Conservation (phyloP, 2,329 filamentous ascomycete species). For the Fusarium phyllophilum region DNA sequence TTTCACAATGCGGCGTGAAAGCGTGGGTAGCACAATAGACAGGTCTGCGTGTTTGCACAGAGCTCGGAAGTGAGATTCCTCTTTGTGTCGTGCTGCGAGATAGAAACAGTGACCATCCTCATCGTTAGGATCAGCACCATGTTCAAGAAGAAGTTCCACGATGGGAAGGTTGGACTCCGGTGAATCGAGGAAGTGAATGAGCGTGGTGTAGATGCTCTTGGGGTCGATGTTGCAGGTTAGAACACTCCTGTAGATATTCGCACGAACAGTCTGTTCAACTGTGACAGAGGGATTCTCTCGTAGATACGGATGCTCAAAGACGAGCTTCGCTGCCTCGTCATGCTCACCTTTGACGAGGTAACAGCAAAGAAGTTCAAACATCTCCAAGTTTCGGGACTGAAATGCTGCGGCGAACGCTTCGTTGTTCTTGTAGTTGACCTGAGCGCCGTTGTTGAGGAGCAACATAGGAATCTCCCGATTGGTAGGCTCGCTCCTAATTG, state of each 20-base stretch:
- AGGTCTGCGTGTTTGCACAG: slow-evolving; percentile 7
- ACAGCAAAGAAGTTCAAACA: neutral
- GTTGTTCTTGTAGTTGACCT: neutral
- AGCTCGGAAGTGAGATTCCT: neutral
- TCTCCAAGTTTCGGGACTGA: neutral
- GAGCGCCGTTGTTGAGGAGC: neutral
- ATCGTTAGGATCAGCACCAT: slow-evolving; percentile 8
- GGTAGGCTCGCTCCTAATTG: neutral
- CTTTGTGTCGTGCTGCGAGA: neutral
- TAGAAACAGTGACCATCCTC: slow-evolving; percentile 9
- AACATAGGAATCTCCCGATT: neutral
- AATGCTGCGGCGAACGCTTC: neutral
- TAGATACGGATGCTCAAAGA: slow-evolving; percentile 4
- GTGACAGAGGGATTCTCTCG: neutral
- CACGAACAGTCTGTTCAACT: neutral
- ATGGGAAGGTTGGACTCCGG: neutral
- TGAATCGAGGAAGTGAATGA: neutral
- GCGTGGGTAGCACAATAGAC: neutral
- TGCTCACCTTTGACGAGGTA: neutral
- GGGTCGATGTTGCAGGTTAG: neutral
- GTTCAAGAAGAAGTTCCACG: slow-evolving; percentile 2
- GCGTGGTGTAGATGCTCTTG: neutral
- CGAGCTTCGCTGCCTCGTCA: neutral
- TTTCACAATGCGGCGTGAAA: neutral
- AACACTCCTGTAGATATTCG: slow-evolving; percentile 2